Evolutionary conservation across 176 grass and related monocot species (phyloP), one percentile per base, ranked within the genome.

Genomic region (Rhynchospora tenuis): DNA sequence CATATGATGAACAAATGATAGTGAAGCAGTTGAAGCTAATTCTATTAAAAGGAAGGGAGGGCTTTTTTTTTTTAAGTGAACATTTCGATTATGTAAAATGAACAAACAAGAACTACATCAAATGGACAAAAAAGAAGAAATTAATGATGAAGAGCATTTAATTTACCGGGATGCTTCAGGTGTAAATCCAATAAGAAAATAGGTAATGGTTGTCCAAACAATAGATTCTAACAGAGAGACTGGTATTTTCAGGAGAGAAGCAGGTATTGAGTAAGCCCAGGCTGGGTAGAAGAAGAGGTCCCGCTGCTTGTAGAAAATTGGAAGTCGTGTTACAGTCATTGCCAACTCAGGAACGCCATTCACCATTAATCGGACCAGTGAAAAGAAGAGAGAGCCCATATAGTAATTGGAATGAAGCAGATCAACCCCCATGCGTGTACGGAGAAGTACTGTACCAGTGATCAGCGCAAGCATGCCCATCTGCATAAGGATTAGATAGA

Each of bases 181-280:
- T 74, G 87, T 85, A 91, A 89, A 97, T 28, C 94, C 94, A 74
- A 97, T 94, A n/a, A 97, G 75, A 78, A 83, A 97, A 70, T 97
- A 97, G 57, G 94, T 88, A 88, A 92, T 80, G 82, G 88, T 90
- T 78, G 90, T 86, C 94, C 94, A 97, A 48, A 87, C 78, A 38
- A 92, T 52, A 38, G 92, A 91, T 69, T 91, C 90, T 56, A 89
- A 24, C 67, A 97, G 85, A 65, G 94, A 97, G 51, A 91, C 6
- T 45, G 92, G 94, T 70, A 97, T 71, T 78, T 94, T 94, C 56
- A 97, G 64, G 13, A 94, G 81, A 59, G 85, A 86, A 73, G 87
- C 64, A 65, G 94, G 90, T 71, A 97, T 85, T 81, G 92, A 69
- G 86, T 94, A 97, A 80, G 94, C 88, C 94, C 94, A 97, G 48